These are phyloP conservation scores for Colletotrichum siamense DNA, from an alignment of 2,329 filamentous ascomycete genomes.

Conservation along the genomic window DNA sequence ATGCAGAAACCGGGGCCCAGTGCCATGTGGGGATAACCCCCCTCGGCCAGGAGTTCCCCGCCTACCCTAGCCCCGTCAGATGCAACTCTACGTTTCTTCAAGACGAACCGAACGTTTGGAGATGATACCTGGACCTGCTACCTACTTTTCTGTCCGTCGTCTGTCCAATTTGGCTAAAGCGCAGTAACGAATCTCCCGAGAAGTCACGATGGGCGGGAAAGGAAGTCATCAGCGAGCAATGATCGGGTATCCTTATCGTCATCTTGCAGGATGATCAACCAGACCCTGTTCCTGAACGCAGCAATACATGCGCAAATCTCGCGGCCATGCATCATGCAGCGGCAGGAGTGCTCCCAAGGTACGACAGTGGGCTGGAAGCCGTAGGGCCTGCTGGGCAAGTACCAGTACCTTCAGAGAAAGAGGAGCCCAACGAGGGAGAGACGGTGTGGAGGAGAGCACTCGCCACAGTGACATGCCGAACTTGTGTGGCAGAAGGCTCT, in stretches of 20 bases:
- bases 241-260: background rate
- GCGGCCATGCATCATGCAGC: slow-evolving; percentile 14
- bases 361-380: slow-evolving; percentile 2
- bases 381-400: slow-evolving; percentile 1
- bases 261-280: background rate
- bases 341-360: background rate
- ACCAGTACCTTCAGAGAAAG: slow-evolving; percentile 7
- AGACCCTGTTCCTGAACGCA: background rate
- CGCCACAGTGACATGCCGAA: background rate
- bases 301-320: background rate
- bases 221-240: background rate
- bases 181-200: background rate
- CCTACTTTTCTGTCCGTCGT: background rate
- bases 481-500: background rate
- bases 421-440: background rate
- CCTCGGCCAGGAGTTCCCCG: background rate
- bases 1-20: background rate
- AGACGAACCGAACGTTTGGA: background rate
- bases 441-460: background rate
- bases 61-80: background rate
- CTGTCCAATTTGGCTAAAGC: background rate
- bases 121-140: background rate
- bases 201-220: background rate
- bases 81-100: background rate
- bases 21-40: background rate